Evolutionary conservation across 305 asterid genomes (phyloP).

Genomic region (Solanum chacoense): DNA sequence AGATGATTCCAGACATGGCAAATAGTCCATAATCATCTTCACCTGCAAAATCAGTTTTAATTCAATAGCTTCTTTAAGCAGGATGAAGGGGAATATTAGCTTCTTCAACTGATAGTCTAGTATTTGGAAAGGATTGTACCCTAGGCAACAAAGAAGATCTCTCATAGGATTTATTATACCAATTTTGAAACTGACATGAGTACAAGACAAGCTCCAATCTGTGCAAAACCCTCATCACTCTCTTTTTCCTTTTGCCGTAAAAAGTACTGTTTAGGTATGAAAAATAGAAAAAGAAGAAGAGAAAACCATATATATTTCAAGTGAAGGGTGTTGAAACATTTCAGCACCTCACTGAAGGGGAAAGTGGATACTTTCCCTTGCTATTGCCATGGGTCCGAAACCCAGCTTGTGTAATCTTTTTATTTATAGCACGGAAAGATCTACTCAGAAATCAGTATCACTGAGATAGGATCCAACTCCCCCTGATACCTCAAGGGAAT

Average conservation of each 20-base stretch:
- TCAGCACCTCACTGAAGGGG: background rate
- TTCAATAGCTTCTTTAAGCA: background rate
- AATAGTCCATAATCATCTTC: background rate
- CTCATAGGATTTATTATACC: background rate
- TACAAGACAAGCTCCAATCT: background rate
- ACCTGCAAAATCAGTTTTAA: background rate
- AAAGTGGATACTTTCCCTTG: background rate
- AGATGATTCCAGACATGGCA: background rate
- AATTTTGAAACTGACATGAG: background rate
- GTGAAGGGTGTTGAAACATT: background rate
- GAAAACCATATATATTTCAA: background rate
- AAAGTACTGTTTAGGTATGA: background rate
- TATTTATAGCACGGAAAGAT: background rate
- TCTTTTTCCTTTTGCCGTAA: background rate
- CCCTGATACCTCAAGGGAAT: background rate
- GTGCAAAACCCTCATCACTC: background rate
- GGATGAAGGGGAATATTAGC: background rate
- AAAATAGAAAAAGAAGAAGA: background rate
- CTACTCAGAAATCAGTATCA: background rate
- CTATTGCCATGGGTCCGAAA: background rate
- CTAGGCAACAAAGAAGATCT: background rate
- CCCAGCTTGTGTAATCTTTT: background rate
- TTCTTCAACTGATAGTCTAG: background rate
- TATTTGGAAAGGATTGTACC: background rate
- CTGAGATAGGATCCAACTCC: background rate